These are phyloP conservation scores for Wallemia mellicola DNA, from an alignment of 1,284 basidiomycete species.

Conservation along the genomic window DNA sequence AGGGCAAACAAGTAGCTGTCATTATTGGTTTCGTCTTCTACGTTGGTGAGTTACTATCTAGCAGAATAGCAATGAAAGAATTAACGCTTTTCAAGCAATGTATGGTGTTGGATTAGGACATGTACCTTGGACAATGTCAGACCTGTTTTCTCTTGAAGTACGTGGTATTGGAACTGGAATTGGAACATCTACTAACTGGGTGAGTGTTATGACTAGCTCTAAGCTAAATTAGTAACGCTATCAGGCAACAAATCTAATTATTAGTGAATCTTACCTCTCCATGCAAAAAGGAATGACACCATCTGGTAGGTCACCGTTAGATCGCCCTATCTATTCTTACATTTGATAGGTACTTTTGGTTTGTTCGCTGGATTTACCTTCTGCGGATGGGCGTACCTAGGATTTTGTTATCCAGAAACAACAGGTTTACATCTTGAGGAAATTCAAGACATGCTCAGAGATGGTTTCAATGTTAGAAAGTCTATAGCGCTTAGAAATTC, in stretches of 20 bases:
- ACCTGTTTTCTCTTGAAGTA: constrained; percentile 15
- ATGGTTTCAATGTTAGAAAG: constrained; percentile 15
- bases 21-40: constrained; percentile 12
- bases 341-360: constrained; percentile 12
- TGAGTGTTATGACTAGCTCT: not conserved
- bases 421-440: constrained; percentile 16
- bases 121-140: constrained; percentile 14
- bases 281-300: constrained; percentile 12
- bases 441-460: constrained; percentile 13
- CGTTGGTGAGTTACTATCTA: constrained; percentile 7
- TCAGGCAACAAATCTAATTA: constrained; percentile 6
- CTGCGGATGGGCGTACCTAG: constrained; percentile 6
- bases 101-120: constrained; percentile 14
- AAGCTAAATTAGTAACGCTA: too few species aligned
- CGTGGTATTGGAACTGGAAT: constrained; percentile 11
- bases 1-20: constrained; percentile 7
- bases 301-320: constrained; percentile 2
- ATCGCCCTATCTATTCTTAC: not conserved
- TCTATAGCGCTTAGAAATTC: constrained; percentile 12
- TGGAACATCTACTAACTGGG: not conserved
- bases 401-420: constrained; percentile 17
- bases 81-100: too few species aligned
- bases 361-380: constrained; percentile 14
- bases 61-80: constrained; percentile 7
- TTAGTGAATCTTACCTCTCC: constrained; percentile 9